phyloP scores from a whole-genome alignment of 139 green algal species.

The Closterium sp. region DNA sequence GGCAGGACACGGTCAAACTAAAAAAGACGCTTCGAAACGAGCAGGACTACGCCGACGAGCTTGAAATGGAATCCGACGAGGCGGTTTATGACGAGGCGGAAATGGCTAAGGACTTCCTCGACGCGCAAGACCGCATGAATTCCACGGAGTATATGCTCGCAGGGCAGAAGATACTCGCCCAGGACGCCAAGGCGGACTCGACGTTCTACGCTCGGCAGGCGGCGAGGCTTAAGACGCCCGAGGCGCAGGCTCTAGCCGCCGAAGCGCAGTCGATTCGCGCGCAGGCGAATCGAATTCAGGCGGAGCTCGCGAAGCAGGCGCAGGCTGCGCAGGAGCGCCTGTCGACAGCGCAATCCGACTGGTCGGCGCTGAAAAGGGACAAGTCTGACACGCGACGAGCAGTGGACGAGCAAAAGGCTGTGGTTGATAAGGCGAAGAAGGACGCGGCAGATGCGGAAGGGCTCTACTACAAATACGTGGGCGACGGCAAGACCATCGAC shows the following conservation, averaged over 20 bases:
- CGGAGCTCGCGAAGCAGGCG: not conserved
- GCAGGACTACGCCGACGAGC: not conserved
- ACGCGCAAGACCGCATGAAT: not conserved
- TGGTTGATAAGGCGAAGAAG: not conserved
- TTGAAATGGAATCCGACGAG: not conserved
- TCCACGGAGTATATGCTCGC: not conserved
- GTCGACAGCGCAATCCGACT: not conserved
- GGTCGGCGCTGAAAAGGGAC: not conserved
- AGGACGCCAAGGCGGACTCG: not conserved
- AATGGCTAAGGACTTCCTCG: not conserved
- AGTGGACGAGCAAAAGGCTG: not conserved
- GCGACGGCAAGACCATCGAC: not conserved
- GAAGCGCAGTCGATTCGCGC: not conserved
- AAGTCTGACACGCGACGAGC: not conserved
- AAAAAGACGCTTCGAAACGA: not conserved
- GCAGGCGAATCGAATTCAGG: not conserved
- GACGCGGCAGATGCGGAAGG: not conserved
- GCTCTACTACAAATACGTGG: not conserved
- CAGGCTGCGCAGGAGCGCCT: not conserved
- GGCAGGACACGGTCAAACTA: not conserved
- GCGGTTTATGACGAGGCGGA: not conserved
- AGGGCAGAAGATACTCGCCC: not conserved
- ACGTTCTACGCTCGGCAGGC: not conserved
- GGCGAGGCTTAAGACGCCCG: not conserved
- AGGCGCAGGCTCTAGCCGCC: not conserved